Percentiles rank a stretch among this genome's conserved stretches.
Conservation (phyloP, 129 eudicot species). For the Lactuca saligna region DNA sequence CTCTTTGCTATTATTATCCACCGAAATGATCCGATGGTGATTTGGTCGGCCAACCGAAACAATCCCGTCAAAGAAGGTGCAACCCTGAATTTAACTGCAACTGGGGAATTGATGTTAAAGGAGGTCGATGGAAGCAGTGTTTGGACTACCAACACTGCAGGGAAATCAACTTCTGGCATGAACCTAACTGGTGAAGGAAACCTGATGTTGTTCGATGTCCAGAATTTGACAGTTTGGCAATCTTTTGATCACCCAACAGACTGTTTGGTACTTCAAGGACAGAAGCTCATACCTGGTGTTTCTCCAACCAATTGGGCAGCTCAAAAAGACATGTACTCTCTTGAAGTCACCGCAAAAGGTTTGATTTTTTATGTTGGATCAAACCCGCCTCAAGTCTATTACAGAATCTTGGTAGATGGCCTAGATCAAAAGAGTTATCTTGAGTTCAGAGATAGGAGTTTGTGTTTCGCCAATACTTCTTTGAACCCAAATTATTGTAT, state of each 20-base stretch:
- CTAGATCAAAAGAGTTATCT: too few relatives aligned
- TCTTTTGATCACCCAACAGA: slow-evolving; percentile 31
- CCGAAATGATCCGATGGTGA: neutral
- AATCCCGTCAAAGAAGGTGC: slow-evolving; percentile 22
- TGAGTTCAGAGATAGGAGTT: too few relatives aligned
- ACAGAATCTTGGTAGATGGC: neutral
- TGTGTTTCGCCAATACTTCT: too few relatives aligned
- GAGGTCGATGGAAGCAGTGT: slow-evolving; percentile 31
- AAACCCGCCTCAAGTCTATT: slow-evolving; percentile 19
- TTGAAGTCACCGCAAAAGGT: slow-evolving; percentile 5
- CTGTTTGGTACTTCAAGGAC: slow-evolving; percentile 25
- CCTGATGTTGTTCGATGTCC: slow-evolving; percentile 23
- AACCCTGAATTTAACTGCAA: slow-evolving; percentile 14
- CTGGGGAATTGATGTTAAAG: slow-evolving; percentile 20
- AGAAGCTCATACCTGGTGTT: slow-evolving; percentile 20
- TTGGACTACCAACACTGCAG: slow-evolving; percentile 31
- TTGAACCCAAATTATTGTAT: neutral
- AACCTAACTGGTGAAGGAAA: slow-evolving; percentile 22
- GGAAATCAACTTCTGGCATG: slow-evolving; percentile 24
- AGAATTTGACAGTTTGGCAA: slow-evolving; percentile 17
- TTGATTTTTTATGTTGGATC: slow-evolving; percentile 20
- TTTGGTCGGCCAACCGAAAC: slow-evolving; percentile 42
- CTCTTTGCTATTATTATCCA: slow-evolving; percentile 14
- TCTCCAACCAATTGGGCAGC: slow-evolving; percentile 21
- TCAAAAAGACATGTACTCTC: slow-evolving; percentile 8